Base-by-base conservation (phyloP, 1,139 yeast genomes). In the Saccharomyces pastorianus region DNA sequence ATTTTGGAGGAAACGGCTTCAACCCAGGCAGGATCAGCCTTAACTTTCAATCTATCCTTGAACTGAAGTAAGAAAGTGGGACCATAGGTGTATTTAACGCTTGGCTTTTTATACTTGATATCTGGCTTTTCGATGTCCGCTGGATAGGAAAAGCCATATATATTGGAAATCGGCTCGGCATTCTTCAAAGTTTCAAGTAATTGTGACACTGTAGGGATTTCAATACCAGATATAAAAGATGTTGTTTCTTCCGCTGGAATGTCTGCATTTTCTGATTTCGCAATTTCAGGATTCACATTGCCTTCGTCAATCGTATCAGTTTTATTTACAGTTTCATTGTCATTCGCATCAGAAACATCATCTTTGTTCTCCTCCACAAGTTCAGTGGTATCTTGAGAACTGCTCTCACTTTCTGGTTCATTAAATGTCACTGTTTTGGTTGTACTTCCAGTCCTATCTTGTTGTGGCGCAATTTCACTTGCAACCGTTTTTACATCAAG, bases 81-180 rank as follows among this genome's bases (percentile, higher is more conserved):
- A 4, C 23, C 23, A 20, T 20, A 20, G 23, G 23, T 20, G 4
- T 20, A 20, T 20, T 20, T 20, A 20, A 75, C 67, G 31, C 71
- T 73, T 23, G 68, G 65, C 42, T 72, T 73, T 61, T 76, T 75
- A 66, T 79, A 75, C 63, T 76, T 75, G 2, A 76, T 61, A 58
- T 78, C 83, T 50, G 86, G 87, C 47, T 78, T 76, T 47, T 72
- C 73, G 55, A 84, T 71, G 28, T 79, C 80, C 53, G 76, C 76
- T 46, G 96, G 95, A 70, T 91, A 91, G 47, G 71, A 64, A 64
- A 80, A 71, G 7, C 59, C 50, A 55, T 61, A 70, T 53, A 89
- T 79, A 67, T 88, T 86, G 38, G 76, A 81, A 55, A 88, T 79
- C 32, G 77, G 73, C 48, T 75, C 70, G 3, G 85, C 86, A 4